These are phyloP conservation scores for Trichoderma sp. DNA, from an alignment of 2,329 filamentous ascomycete species.

Conservation along the genomic window DNA sequence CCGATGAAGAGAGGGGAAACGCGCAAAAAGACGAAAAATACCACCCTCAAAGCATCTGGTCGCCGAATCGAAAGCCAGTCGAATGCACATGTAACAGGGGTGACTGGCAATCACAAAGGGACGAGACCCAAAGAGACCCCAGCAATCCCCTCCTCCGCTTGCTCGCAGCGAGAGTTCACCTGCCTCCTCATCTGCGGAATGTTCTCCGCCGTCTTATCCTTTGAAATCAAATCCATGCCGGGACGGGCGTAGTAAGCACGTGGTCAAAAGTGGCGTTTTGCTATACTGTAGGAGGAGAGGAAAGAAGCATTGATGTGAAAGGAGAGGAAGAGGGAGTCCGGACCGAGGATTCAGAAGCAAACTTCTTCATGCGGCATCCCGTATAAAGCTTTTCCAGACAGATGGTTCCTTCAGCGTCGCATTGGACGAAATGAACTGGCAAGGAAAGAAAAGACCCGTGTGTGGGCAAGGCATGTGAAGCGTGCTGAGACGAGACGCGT, in stretches of 20 bases:
- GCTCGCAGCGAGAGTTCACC: neutral
- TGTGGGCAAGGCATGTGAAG: conserved; percentile 7
- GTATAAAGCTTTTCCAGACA: neutral
- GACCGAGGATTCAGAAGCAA: neutral
- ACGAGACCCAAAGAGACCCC: conserved; percentile 16
- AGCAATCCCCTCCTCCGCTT: conserved; percentile 8
- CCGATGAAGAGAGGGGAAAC: neutral
- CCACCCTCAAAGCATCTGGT: neutral
- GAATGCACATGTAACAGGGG: neutral
- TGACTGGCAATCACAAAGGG: neutral
- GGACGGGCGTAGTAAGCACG: conserved; percentile 23
- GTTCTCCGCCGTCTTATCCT: conserved; percentile 11
- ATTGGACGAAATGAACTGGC: neutral
- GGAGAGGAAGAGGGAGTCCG: neutral
- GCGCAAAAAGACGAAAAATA: neutral
- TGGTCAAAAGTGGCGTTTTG: conserved; percentile 25
- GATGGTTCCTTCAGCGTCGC: neutral
- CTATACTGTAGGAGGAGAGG: conserved; percentile 9
- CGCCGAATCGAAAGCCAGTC: conserved; percentile 13
- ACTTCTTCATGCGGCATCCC: neutral
- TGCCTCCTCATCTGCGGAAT: conserved; percentile 10
- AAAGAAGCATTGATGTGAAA: no score
- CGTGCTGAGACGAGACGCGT: conserved; percentile 18
- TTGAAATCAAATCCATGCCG: conserved; percentile 16
- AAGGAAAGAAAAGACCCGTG: neutral